Conservation (phyloP, 495 filamentous ascomycete species). For the Hypoxylon cercidicola region DNA sequence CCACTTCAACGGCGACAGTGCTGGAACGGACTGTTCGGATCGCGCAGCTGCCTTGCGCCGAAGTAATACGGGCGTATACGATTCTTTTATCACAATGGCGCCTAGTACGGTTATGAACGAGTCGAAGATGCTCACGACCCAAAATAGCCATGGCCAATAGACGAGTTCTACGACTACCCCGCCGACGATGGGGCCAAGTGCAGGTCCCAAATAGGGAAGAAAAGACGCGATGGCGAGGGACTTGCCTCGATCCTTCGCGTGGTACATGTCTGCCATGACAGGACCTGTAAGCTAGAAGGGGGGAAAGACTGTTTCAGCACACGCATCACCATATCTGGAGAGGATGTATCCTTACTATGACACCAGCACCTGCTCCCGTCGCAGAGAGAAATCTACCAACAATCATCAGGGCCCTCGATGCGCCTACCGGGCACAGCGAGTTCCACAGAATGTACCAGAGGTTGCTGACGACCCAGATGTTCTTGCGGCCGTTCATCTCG, state of each 20-base stretch:
- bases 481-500: slow-evolving; percentile 51
- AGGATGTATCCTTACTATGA: slow-evolving; percentile 31
- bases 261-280: slow-evolving; percentile 46
- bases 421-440: slow-evolving; percentile 48
- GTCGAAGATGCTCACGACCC: slow-evolving; percentile 57
- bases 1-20: slow-evolving; percentile 8
- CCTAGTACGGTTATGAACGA: slow-evolving; percentile 47
- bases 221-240: slow-evolving; percentile 44
- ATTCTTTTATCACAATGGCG: slow-evolving; percentile 56
- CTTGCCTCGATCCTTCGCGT: slow-evolving; percentile 43
- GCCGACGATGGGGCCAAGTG: slow-evolving; percentile 60
- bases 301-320: background rate
- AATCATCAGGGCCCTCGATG: slow-evolving; percentile 48
- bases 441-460: slow-evolving; percentile 52
- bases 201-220: slow-evolving; percentile 54
- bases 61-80: slow-evolving; percentile 47
- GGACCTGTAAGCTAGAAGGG: slow-evolving; percentile 37
- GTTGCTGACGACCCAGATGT: slow-evolving; percentile 46
- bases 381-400: slow-evolving; percentile 49
- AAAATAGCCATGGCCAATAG: slow-evolving; percentile 64
- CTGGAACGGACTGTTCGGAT: background rate
- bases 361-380: slow-evolving; percentile 45
- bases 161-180: slow-evolving; percentile 56
- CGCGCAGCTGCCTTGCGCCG: slow-evolving; percentile 27
- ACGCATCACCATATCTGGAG: too few relatives aligned